phyloP scores from a whole-genome alignment of 78 protist genomes.

The Dictyostelium purpureum region DNA sequence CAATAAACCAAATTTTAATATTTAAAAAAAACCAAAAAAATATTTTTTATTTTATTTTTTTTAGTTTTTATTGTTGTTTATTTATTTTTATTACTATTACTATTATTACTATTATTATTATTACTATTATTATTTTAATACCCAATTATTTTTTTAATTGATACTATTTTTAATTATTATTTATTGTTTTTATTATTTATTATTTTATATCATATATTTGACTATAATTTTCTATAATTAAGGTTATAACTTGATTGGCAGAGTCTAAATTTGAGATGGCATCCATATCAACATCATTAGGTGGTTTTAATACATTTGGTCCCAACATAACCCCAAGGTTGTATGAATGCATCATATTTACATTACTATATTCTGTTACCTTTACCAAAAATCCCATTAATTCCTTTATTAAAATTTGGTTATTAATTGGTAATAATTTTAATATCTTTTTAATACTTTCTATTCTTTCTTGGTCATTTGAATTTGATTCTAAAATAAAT shows the following conservation, averaged over 20 bases:
- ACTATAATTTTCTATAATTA: conserved; percentile 43
- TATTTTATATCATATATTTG: background rate
- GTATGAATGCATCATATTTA: conserved; percentile 72
- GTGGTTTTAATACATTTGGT: conserved; percentile 51
- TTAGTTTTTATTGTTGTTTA: no score
- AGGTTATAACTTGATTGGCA: conserved; percentile 55
- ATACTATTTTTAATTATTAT: background rate
- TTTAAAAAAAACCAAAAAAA: no score
- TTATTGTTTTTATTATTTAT: background rate
- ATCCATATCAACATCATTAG: conserved; percentile 33
- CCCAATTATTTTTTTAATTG: background rate
- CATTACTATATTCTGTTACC: conserved; percentile 20
- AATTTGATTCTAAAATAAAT: conserved; percentile 15
- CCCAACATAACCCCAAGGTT: conserved; percentile 73
- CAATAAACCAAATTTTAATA: no score
- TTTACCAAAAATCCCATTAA: conserved; percentile 27
- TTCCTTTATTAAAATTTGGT: conserved; percentile 41
- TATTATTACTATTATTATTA: no score
- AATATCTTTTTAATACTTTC: conserved; percentile 9
- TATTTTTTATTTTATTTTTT: no score
- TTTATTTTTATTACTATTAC: no score
- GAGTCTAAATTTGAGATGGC: conserved; percentile 49
- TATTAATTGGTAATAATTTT: conserved; percentile 13
- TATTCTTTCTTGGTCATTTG: conserved; percentile 48
- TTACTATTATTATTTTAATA: no score